These are phyloP conservation scores for Nicotiana noctiflora DNA, from an alignment of 257 asterid genomes.

Conservation along the genomic window DNA sequence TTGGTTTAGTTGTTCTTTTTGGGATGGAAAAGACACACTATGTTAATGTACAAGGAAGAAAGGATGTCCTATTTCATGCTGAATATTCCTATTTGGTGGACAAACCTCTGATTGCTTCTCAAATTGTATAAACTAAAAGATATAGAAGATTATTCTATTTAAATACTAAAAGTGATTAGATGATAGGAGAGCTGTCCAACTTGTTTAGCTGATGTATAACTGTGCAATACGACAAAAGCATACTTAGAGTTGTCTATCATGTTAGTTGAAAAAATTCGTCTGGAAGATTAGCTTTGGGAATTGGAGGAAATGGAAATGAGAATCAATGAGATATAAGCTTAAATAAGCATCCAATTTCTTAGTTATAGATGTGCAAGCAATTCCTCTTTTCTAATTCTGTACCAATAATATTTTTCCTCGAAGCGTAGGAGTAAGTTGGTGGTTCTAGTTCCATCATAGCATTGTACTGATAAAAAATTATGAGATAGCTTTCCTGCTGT, in stretches of 20 bases:
- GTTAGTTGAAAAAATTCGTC: neutral
- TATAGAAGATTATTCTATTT: neutral
- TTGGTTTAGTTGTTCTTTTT: neutral
- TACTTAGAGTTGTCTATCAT: neutral
- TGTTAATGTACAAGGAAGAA: conserved; percentile 6
- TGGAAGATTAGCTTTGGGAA: neutral
- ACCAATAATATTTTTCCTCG: neutral
- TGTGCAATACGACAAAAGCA: neutral
- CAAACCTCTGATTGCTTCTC: neutral
- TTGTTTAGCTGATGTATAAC: neutral
- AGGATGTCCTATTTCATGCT: neutral
- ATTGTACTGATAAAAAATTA: neutral
- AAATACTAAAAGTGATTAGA: neutral
- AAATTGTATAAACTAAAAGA: neutral
- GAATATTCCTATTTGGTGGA: neutral
- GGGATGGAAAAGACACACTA: neutral
- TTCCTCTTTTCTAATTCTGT: neutral
- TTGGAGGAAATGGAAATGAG: neutral
- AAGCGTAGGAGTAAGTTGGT: neutral
- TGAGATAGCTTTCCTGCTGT: neutral
- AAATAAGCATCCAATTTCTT: neutral
- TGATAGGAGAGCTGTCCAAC: neutral
- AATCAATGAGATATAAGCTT: neutral
- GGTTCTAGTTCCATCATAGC: neutral
- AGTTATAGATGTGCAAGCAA: neutral